Conservation (phyloP, 108 stramenopile genomes). For the Cyclostephanos invisitatus region DNA sequence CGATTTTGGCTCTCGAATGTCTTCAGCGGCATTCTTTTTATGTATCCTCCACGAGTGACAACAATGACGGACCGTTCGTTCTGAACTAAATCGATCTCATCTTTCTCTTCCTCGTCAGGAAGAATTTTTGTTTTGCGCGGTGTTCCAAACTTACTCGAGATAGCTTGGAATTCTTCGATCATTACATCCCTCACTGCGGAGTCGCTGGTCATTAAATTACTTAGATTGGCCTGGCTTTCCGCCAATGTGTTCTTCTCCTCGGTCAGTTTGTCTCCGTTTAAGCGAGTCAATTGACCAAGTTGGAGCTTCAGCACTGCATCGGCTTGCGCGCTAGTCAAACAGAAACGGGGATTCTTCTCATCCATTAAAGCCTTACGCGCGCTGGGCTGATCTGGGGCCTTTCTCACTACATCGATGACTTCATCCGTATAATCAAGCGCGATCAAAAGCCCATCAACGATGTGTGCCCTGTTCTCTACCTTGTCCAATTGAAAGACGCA, state of each 20-base stretch:
- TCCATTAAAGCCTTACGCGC: slow-evolving; percentile 74
- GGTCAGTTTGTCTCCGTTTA: slow-evolving; percentile 85
- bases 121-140: slow-evolving; percentile 83
- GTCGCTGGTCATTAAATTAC: slow-evolving; percentile 69
- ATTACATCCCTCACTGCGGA: slow-evolving; percentile 80
- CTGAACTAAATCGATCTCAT: slow-evolving; percentile 86
- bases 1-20: slow-evolving; percentile 90
- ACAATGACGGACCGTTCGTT: slow-evolving; percentile 92
- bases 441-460: slow-evolving; percentile 88
- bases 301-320: slow-evolving; percentile 90
- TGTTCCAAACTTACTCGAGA: slow-evolving; percentile 77
- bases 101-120: slow-evolving; percentile 77
- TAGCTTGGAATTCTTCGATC: slow-evolving; percentile 71
- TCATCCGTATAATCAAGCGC: slow-evolving; percentile 83
- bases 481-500: slow-evolving; percentile 75
- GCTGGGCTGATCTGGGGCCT: slow-evolving; percentile 65
- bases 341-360: slow-evolving; percentile 36
- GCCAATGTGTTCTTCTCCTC: slow-evolving; percentile 72
- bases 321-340: slow-evolving; percentile 80
- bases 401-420: slow-evolving; percentile 86
- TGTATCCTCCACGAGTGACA: slow-evolving; percentile 91
- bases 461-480: slow-evolving; percentile 83
- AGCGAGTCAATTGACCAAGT: slow-evolving; percentile 88
- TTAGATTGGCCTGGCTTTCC: slow-evolving; percentile 44
- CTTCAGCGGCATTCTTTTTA: slow-evolving; percentile 94